A percentile compares a stretch with the other conserved stretches of the same genome.
Conservation (phyloP, 2,329 filamentous ascomycete species). For the Trichoderma cornu-damae region DNA sequence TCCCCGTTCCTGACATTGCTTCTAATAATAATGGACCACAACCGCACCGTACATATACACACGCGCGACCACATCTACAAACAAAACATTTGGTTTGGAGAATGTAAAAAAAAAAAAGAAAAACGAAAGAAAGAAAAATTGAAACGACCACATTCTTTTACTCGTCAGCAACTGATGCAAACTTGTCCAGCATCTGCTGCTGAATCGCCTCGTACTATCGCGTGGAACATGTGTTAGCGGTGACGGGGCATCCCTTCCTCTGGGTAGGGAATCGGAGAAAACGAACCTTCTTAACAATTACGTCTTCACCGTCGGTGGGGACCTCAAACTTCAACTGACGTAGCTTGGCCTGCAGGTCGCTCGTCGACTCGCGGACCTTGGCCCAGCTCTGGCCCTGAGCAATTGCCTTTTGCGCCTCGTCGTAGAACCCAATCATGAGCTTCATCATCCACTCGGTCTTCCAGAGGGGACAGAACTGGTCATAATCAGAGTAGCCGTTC, state of each 20-base stretch:
- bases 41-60: slow-evolving; percentile 13
- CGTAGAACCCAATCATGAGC: slow-evolving; percentile 96
- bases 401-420: slow-evolving; percentile 94
- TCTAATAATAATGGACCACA: slow-evolving; percentile 31
- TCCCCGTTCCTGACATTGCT: slow-evolving; percentile 21
- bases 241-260: neutral
- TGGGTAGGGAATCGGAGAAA: neutral
- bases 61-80: slow-evolving; percentile 19
- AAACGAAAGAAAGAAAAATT: neutral
- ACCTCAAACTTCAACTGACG: slow-evolving; percentile 96
- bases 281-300: slow-evolving; percentile 74
- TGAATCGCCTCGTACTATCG: slow-evolving; percentile 82
- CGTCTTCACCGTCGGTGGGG: slow-evolving; percentile 76
- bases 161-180: slow-evolving; percentile 92
- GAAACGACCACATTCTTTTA: slow-evolving; percentile 43
- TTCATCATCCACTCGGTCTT: slow-evolving; percentile 99
- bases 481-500: slow-evolving; percentile 98
- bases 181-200: slow-evolving; percentile 93
- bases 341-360: slow-evolving; percentile 77
- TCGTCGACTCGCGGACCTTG: slow-evolving; percentile 87
- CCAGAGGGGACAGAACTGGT: slow-evolving; percentile 98
- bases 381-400: slow-evolving; percentile 85
- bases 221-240: slow-evolving; percentile 37
- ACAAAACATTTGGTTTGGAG: slow-evolving; percentile 17
- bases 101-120: too few relatives aligned